phyloP scores from a whole-genome alignment of 306 rosid genomes.

The Spatholobus suberectus region DNA sequence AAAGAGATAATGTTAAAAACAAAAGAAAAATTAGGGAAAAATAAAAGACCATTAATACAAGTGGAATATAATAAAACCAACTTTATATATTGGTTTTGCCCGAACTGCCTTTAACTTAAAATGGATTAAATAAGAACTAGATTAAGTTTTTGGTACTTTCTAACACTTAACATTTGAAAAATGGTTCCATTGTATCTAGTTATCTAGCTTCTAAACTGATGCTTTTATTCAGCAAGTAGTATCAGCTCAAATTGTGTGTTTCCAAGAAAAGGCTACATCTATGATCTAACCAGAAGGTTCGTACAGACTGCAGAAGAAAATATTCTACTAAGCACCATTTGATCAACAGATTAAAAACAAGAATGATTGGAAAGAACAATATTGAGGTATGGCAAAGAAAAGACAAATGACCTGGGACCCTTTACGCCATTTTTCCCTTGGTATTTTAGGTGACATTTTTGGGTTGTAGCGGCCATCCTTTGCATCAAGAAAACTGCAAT shows the following conservation, averaged over 20 bases:
- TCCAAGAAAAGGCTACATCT: constrained; percentile 7
- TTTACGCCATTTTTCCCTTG: constrained; percentile 92
- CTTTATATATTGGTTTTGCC: not conserved
- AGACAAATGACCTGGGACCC: constrained; percentile 86
- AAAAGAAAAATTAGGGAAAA: not conserved
- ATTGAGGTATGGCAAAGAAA: not conserved
- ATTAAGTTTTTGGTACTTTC: not conserved
- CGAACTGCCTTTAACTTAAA: not conserved
- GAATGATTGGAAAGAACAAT: constrained; percentile 16
- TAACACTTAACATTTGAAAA: not conserved
- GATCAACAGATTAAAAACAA: constrained; percentile 4
- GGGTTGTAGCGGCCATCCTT: constrained; percentile 95
- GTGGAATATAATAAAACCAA: not conserved
- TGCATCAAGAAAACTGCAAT: constrained; percentile 86
- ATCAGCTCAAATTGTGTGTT: not conserved
- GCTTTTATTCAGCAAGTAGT: constrained; percentile 29
- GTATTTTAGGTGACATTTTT: constrained; percentile 86
- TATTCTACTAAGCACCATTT: not conserved
- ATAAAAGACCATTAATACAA: not conserved
- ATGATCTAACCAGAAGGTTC: constrained; percentile 13
- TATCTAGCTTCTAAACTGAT: constrained; percentile 11
- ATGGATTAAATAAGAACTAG: not conserved
- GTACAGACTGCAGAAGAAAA: constrained; percentile 4
- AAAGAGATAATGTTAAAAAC: not conserved
- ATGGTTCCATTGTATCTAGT: not conserved